Evolutionary conservation across 2,329 filamentous ascomycete species (phyloP).

Genomic region (Hymenoscyphus repandus): DNA sequence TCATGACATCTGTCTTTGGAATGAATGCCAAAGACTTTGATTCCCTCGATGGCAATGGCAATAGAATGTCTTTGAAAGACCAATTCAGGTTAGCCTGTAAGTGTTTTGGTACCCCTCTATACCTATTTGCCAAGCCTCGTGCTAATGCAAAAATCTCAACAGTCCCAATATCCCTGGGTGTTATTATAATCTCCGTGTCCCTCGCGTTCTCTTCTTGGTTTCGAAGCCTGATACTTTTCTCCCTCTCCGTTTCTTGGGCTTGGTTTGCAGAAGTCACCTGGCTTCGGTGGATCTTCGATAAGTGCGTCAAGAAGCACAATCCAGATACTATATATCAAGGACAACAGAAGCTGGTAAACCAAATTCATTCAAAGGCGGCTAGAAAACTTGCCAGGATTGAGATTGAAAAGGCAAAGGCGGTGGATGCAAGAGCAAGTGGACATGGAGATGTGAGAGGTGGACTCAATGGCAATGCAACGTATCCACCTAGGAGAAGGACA

Average conservation of each 20-base stretch:
- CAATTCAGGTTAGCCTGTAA: slow-evolving; percentile 11
- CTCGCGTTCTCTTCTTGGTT: slow-evolving; percentile 13
- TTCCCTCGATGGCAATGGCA: slow-evolving; percentile 4
- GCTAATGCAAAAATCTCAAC: not conserved
- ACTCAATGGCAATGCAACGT: no score
- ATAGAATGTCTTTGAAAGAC: slow-evolving; percentile 7
- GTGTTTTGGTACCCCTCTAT: not conserved
- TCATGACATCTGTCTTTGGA: slow-evolving; percentile 17
- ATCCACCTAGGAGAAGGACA: no score
- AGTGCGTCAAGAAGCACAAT: no score
- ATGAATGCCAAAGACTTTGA: slow-evolving; percentile 15
- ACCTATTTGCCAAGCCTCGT: not conserved
- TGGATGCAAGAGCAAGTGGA: no score
- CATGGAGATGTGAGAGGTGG: no score
- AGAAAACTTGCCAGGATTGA: no score
- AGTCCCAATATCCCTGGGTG: slow-evolving; percentile 11
- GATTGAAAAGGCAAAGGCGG: no score
- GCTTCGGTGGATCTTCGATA: not conserved
- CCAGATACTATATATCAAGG: no score
- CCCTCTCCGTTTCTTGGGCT: slow-evolving; percentile 1
- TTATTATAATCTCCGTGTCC: slow-evolving; percentile 7
- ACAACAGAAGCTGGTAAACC: no score
- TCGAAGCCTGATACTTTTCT: slow-evolving; percentile 5
- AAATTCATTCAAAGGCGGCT: no score
- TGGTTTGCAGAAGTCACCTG: slow-evolving; percentile 3